These are phyloP conservation scores for Hypoxylon perforatum DNA, from an alignment of 495 filamentous ascomycete genomes.

Conservation along the genomic window DNA sequence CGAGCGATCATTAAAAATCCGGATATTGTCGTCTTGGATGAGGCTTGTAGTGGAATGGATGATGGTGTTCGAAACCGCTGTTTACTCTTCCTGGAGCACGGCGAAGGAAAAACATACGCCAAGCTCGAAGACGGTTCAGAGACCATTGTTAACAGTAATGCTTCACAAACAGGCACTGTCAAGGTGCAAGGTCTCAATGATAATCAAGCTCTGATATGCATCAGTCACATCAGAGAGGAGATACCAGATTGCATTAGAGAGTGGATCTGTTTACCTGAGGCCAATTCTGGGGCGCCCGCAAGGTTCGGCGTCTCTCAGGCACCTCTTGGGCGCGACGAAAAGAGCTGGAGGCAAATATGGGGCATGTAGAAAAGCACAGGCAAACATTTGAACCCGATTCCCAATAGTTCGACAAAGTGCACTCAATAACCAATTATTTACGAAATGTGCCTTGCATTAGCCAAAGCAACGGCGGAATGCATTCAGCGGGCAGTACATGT, in stretches of 20 bases:
- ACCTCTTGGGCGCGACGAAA: conserved; percentile 63
- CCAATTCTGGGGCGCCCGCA: conserved; percentile 63
- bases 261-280: conserved; percentile 83
- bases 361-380: conserved; percentile 48
- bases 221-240: conserved; percentile 91
- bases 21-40: conserved; percentile 91
- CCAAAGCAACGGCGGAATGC: too few relatives aligned
- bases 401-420: neutral
- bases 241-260: conserved; percentile 81
- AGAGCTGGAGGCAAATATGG: conserved; percentile 72
- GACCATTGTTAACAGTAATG: conserved; percentile 54
- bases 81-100: conserved; percentile 75
- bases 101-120: conserved; percentile 58
- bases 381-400: neutral
- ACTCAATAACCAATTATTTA: neutral
- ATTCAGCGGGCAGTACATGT: neutral
- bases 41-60: conserved; percentile 92
- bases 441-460: conserved; percentile 2
- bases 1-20: conserved; percentile 84
- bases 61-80: conserved; percentile 85
- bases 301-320: conserved; percentile 67
- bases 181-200: conserved; percentile 66
- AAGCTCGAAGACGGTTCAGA: conserved; percentile 38
- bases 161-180: conserved; percentile 50
- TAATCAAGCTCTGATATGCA: conserved; percentile 82